Conservation (phyloP, 2,329 filamentous ascomycete species). For the Ambrosiella beaveri region DNA sequence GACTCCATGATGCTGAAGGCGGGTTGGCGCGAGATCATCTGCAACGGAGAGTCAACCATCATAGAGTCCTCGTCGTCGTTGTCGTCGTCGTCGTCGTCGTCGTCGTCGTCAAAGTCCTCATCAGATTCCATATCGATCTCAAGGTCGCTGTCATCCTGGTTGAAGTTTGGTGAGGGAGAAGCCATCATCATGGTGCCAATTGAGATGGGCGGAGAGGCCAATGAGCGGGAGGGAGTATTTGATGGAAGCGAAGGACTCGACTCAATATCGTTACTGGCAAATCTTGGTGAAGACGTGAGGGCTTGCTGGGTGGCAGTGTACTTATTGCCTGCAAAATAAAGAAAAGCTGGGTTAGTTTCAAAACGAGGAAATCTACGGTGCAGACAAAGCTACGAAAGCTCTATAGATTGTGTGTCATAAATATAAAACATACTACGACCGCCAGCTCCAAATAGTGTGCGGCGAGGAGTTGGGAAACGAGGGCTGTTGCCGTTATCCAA, state of each 20-base stretch:
- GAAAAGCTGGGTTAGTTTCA: not conserved
- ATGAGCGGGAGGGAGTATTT: constrained; percentile 8
- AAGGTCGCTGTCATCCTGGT: constrained; percentile 4
- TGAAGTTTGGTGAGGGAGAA: constrained; percentile 6
- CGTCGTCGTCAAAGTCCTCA: constrained; percentile 9
- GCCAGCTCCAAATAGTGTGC: constrained; percentile 24
- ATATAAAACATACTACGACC: constrained; percentile 13
- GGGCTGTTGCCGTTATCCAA: constrained; percentile 59
- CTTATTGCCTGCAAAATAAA: not conserved
- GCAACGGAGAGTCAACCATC: constrained; percentile 11
- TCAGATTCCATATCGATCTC: constrained; percentile 9
- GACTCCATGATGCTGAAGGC: constrained; percentile 4
- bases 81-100: constrained; percentile 12
- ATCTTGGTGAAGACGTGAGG: constrained; percentile 17
- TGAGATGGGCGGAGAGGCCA: constrained; percentile 2
- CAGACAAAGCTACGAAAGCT: not conserved
- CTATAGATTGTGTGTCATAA: not conserved
- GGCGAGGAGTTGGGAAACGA: constrained; percentile 25
- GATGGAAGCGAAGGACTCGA: constrained; percentile 34
- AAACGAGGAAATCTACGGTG: not conserved
- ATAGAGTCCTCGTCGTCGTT: constrained; percentile 10
- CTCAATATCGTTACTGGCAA: constrained; percentile 40
- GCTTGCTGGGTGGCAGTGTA: constrained; percentile 10
- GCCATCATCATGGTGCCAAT: constrained; percentile 13
- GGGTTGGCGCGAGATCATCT: constrained; percentile 7